phyloP scores from a whole-genome alignment of 176 grass and related monocot species.

The Bromus sterilis region DNA sequence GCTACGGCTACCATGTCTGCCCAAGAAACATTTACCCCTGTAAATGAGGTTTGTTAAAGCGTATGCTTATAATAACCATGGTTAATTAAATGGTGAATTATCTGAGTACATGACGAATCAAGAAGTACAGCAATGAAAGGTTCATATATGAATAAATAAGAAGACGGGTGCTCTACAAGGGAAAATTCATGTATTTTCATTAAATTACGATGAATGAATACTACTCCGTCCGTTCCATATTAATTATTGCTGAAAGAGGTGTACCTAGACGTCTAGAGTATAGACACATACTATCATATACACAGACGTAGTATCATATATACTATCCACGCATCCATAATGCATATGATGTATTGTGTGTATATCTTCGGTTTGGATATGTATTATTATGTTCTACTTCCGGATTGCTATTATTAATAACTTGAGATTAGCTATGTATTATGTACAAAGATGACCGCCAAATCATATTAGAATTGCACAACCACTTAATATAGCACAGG shows the following conservation, averaged over 20 bases:
- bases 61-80: background rate
- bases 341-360: no score
- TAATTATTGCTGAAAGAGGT: no score
- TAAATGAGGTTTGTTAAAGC: background rate
- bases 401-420: no score
- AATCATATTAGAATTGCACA: background rate
- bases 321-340: background rate
- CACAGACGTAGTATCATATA: no score
- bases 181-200: no score
- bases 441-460: background rate
- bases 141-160: background rate
- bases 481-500: background rate
- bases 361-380: background rate
- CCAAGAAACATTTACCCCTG: background rate
- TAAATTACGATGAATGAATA: no score
- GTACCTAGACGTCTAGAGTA: no score
- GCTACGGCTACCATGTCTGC: conserved; percentile 24
- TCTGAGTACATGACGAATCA: background rate
- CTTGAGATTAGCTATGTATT: no score
- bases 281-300: no score
- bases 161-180: background rate
- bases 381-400: no score
- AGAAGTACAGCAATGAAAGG: no score
- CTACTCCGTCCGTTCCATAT: no score
- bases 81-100: background rate